Percentiles rank a stretch among this genome's conserved stretches.
Evolutionary conservation across 345 rosid genomes (phyloP).

Genomic region (Hibiscus syriacus): DNA sequence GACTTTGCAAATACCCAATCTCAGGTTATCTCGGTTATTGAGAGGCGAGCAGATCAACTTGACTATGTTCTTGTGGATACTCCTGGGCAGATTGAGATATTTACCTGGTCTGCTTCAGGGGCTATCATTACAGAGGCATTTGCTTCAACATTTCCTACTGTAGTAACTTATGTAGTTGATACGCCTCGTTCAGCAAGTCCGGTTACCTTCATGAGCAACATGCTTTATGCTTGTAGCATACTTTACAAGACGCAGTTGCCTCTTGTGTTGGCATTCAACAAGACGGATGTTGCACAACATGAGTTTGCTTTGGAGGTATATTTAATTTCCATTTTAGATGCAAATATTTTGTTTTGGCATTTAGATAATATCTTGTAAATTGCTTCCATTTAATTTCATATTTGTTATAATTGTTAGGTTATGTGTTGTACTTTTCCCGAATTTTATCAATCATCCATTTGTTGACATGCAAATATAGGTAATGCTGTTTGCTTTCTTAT

Average conservation of each 20-base stretch:
- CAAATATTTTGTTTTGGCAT: not conserved
- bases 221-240: constrained; percentile 85
- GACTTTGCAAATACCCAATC: constrained; percentile 5
- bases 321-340: not conserved
- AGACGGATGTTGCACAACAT: constrained; percentile 74
- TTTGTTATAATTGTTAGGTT: not conserved
- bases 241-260: constrained; percentile 78
- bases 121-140: constrained; percentile 87
- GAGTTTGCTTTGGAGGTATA: constrained; percentile 75
- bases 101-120: constrained; percentile 93
- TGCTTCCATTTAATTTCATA: not conserved
- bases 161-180: constrained; percentile 66
- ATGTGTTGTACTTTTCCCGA: not conserved
- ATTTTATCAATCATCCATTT: not conserved
- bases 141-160: constrained; percentile 81
- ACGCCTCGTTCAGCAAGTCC: constrained; percentile 78
- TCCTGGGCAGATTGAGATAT: constrained; percentile 88
- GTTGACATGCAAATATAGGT: not conserved
- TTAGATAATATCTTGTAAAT: not conserved
- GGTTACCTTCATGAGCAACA: constrained; percentile 74
- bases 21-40: constrained; percentile 64
- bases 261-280: constrained; percentile 74
- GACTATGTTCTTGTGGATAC: constrained; percentile 86
- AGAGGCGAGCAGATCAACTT: constrained; percentile 78
- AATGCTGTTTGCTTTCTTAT: not conserved